Base-by-base conservation (phyloP, 306 rosid genomes). In the Vigna radiata region DNA sequence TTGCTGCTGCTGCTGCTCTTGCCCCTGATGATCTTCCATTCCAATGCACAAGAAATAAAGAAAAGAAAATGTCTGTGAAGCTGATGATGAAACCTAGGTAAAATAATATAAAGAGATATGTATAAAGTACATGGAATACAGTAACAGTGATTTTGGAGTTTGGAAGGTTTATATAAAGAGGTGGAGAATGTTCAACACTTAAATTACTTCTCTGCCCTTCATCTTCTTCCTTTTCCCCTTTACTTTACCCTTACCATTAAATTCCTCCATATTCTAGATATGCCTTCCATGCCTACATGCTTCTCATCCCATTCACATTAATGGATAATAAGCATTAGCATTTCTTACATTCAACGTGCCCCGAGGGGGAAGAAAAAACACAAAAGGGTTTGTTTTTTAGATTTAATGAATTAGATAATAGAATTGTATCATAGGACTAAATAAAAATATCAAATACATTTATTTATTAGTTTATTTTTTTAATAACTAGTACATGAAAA, bases 1-100 rank as follows among this genome's bases (percentile, higher is more conserved):
- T n/a, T 31, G 68, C 0, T 31, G 21, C 21, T 63, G 69, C 8
- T 63, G 68, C 19, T 63, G 69, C 33, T 27, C 33, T 5, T 81
- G 84, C 55, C 83, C 70, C 80, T 82, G 82, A 0, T 67, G 37
- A 77, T 84, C 86, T 88, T 88, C 97, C 94, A 89, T 91, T 56
- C 64, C 68, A 36, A 76, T 36, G 48, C 44, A 52, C 49, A 63
- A 70, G 23, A 60, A 71, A 18, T 74, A 65, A 81, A 55, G 25
- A 71, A 65, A 81, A 55, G 25, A 71, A 75, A 41, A 19, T 75
- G 83, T 67, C 63, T 71, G 56, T 77, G 67, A 80, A 83, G 69
- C 77, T 64, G 70, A 65, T 80, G 75, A 83, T 80, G 81, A 83
- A 81, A 82, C 86, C 84, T 78, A 86, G 85, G 83, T 70, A 75